phyloP scores from a whole-genome alignment of 495 filamentous ascomycete genomes.

The Extremus antarcticus region DNA sequence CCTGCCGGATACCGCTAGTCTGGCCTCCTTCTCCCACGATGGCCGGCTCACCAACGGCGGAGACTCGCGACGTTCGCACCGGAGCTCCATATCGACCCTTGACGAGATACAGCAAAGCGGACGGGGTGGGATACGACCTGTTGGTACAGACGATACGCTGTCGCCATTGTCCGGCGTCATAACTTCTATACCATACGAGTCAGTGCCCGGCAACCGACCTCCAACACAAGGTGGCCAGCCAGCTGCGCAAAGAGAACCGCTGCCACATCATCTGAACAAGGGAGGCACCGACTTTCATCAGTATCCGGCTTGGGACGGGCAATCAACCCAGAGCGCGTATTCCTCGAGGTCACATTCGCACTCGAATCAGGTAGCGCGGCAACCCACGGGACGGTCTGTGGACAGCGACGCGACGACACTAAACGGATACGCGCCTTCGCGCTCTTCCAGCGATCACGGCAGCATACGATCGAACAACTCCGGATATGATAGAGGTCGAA shows the following conservation, averaged over 20 bases:
- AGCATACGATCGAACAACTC: constrained; percentile 47
- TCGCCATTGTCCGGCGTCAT: constrained; percentile 76
- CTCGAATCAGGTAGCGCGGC: background rate
- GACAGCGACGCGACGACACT: constrained; percentile 10
- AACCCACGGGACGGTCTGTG: background rate
- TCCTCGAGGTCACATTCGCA: constrained; percentile 23
- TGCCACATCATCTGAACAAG: constrained; percentile 74
- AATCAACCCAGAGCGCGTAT: background rate
- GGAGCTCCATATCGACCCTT: constrained; percentile 59
- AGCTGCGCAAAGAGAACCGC: constrained; percentile 53
- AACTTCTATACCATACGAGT: constrained; percentile 83
- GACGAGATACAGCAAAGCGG: constrained; percentile 25
- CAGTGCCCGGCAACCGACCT: too few species aligned
- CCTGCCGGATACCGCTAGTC: constrained; percentile 40
- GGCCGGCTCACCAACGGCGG: constrained; percentile 50
- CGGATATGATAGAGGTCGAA: background rate
- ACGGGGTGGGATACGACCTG: background rate
- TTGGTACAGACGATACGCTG: constrained; percentile 36
- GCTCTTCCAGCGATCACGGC: constrained; percentile 51
- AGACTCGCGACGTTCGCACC: constrained; percentile 69
- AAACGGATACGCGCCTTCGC: constrained; percentile 17
- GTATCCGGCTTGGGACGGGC: constrained; percentile 64
- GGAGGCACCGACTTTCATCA: constrained; percentile 74
- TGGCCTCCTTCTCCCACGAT: constrained; percentile 6
- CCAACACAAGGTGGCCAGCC: constrained; percentile 51